phyloP scores from a whole-genome alignment of 495 filamentous ascomycete genomes.

The Aspergillus bertholletiae region DNA sequence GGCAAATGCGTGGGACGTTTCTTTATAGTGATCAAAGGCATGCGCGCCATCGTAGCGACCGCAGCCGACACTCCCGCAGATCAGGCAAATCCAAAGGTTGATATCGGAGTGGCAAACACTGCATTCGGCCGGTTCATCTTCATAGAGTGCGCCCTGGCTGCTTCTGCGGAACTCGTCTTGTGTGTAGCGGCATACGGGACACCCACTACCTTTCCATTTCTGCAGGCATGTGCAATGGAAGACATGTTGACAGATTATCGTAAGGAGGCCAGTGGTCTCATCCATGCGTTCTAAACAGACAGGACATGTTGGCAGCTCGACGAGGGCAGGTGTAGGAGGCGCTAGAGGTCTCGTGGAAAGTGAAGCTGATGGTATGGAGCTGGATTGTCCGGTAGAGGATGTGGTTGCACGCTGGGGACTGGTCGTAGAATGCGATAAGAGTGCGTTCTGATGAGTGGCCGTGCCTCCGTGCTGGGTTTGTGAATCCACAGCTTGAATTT shows the following conservation, averaged over 20 bases:
- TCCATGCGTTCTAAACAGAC: slow-evolving; percentile 99
- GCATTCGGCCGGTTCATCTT: slow-evolving; percentile 54
- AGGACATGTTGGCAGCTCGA: slow-evolving; percentile 93
- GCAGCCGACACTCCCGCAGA: slow-evolving; percentile 91
- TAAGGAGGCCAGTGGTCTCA: slow-evolving; percentile 89
- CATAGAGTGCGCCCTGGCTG: slow-evolving; percentile 22
- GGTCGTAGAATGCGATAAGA: slow-evolving; percentile 39
- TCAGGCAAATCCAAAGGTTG: slow-evolving; percentile 92
- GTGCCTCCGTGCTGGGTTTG: slow-evolving; percentile 15
- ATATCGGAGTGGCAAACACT: slow-evolving; percentile 67
- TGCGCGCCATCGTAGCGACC: slow-evolving; percentile 92
- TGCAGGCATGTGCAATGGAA: slow-evolving; percentile 97
- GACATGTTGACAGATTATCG: slow-evolving; percentile 95
- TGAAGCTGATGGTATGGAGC: slow-evolving; percentile 47
- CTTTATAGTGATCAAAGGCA: slow-evolving; percentile 90
- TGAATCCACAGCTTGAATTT: slow-evolving; percentile 47
- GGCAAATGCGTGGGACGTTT: slow-evolving; percentile 82
- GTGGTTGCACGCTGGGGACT: slow-evolving; percentile 36
- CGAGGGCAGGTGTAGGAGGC: slow-evolving; percentile 82
- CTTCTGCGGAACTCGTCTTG: slow-evolving; percentile 49
- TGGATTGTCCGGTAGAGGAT: slow-evolving; percentile 40
- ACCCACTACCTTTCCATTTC: slow-evolving; percentile 92
- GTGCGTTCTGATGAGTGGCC: slow-evolving; percentile 26
- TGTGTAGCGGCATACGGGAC: slow-evolving; percentile 92
- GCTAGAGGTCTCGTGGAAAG: slow-evolving; percentile 78